Evolutionary conservation across 805 yeast species (phyloP).

Genomic region (Saturnispora saitoi): DNA sequence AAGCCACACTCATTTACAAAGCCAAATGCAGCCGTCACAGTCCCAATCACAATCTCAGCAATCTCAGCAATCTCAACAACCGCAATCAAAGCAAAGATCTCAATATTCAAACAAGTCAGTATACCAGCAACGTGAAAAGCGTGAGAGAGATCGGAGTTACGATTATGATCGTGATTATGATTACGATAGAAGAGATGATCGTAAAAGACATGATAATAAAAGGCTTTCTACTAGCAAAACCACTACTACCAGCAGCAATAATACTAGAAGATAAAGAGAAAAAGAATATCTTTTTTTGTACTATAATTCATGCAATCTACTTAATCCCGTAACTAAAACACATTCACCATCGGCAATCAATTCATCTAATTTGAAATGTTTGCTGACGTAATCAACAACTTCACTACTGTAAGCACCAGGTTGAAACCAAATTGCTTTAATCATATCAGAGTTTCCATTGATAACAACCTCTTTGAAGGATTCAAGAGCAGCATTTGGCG

Average conservation of each 20-base stretch:
- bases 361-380: slow-evolving; percentile 26
- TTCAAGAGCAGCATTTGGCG: slow-evolving; percentile 51
- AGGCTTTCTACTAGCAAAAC: neutral
- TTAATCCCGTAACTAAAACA: slow-evolving; percentile 53
- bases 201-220: neutral
- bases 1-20: neutral
- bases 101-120: neutral
- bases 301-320: slow-evolving; percentile 24
- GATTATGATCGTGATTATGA: slow-evolving; percentile 3
- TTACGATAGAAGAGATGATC: slow-evolving; percentile 3
- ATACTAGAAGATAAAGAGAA: neutral
- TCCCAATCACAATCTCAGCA: no score
- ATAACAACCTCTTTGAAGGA: slow-evolving; percentile 33
- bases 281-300: neutral
- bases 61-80: neutral
- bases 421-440: slow-evolving; percentile 71
- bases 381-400: slow-evolving; percentile 32
- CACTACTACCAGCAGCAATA: neutral
- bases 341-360: slow-evolving; percentile 50
- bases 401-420: slow-evolving; percentile 65
- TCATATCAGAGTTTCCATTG: slow-evolving; percentile 17
- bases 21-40: neutral
- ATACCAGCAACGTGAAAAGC: neutral
- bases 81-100: neutral
- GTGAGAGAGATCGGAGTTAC: neutral